A percentile compares a stretch with the other conserved stretches of the same genome.
These are phyloP conservation scores for Trichoderma citrinoviride DNA, from an alignment of 2,329 filamentous ascomycete species.

Conservation along the genomic window DNA sequence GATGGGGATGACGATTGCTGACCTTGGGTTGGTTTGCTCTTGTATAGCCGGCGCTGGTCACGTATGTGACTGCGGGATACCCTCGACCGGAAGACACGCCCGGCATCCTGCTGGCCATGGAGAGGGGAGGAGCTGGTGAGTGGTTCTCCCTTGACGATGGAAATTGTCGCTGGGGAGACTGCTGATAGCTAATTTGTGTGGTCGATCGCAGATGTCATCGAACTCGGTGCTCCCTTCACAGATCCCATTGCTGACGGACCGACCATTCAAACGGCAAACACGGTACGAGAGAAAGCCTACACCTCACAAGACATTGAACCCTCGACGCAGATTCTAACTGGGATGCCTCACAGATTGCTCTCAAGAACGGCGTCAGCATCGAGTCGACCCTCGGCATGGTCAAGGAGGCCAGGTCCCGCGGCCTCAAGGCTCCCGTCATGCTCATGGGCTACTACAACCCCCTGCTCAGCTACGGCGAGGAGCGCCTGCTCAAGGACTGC, in stretches of 20 bases:
- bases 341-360: conserved; percentile 53
- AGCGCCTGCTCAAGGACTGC: conserved; percentile 80
- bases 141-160: conserved; percentile 6
- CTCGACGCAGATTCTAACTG: neutral
- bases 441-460: conserved; percentile 99
- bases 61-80: conserved; percentile 94
- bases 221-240: conserved; percentile 94
- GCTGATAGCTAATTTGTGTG: neutral
- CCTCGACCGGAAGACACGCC: conserved; percentile 79
- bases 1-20: neutral
- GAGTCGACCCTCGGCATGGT: conserved; percentile 78
- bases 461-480: conserved; percentile 89
- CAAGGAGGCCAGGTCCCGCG: conserved; percentile 71
- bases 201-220: conserved; percentile 68
- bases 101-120: conserved; percentile 81
- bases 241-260: conserved; percentile 98
- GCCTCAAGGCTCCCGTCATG: conserved; percentile 77
- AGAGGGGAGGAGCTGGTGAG: conserved; percentile 86
- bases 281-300: conserved; percentile 46
- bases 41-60: conserved; percentile 75
- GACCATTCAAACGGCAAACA: conserved; percentile 95
- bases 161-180: neutral
- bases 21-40: conserved; percentile 26
- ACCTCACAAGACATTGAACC: no score
- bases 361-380: conserved; percentile 85